Evolutionary conservation across 2,329 filamentous ascomycete species (phyloP).

Genomic region (Knufia fluminis): DNA sequence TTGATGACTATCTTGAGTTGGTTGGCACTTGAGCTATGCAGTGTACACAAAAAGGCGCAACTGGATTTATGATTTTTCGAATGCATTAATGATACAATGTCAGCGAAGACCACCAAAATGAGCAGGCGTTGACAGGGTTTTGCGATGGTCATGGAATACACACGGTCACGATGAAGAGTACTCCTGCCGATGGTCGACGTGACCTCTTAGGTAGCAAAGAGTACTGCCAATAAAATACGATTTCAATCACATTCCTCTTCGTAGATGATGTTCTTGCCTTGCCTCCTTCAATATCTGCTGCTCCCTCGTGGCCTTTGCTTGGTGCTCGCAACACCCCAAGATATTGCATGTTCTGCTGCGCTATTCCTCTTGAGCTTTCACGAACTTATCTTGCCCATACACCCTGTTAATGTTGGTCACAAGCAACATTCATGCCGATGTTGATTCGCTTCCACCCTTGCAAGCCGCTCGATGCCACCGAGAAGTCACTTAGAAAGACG

Average conservation of each 20-base stretch:
- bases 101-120: neutral
- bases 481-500: no score
- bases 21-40: constrained; percentile 6
- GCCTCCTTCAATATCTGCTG: no score
- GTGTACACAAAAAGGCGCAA: constrained; percentile 6
- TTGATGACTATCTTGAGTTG: constrained; percentile 8
- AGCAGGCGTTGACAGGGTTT: constrained; percentile 4
- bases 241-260: neutral
- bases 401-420: no score
- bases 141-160: constrained; percentile 1
- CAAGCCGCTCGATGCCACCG: no score
- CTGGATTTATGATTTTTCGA: neutral
- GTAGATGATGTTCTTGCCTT: no score
- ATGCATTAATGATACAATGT: constrained; percentile 8
- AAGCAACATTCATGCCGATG: no score
- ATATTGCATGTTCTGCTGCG: no score
- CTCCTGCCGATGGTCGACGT: neutral
- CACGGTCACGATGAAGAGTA: constrained; percentile 1
- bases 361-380: no score
- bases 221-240: neutral
- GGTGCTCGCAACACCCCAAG: no score
- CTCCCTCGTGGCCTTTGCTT: no score
- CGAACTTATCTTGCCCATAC: no score
- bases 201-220: constrained; percentile 1
- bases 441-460: no score